Conservation (phyloP, 2,329 filamentous ascomycete genomes). For the Alternaria sp. region DNA sequence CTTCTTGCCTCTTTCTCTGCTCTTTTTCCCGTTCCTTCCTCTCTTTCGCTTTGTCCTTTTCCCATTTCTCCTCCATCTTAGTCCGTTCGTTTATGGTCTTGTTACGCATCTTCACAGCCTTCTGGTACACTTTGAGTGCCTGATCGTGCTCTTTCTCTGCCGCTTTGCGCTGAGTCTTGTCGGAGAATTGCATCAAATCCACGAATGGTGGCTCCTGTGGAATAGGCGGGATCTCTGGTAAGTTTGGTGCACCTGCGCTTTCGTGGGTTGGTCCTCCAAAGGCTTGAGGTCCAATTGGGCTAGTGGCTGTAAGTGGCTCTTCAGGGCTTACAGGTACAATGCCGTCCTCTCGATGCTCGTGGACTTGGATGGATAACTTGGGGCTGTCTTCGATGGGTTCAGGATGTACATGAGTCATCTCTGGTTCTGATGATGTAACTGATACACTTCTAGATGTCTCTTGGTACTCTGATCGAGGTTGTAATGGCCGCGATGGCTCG, state of each 20-base stretch:
- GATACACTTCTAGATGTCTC: slow-evolving; percentile 17
- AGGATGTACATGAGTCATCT: slow-evolving; percentile 22
- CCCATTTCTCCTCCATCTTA: slow-evolving; percentile 62
- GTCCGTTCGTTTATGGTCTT: slow-evolving; percentile 70
- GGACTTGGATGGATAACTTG: slow-evolving; percentile 58
- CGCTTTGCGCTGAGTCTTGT: slow-evolving; percentile 72
- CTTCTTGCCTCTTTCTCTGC: slow-evolving; percentile 34
- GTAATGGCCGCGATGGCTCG: background rate
- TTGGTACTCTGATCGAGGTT: slow-evolving; percentile 3
- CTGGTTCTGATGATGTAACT: slow-evolving; percentile 22
- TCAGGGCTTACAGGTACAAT: slow-evolving; percentile 41
- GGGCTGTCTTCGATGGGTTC: slow-evolving; percentile 46
- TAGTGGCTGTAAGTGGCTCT: slow-evolving; percentile 36
- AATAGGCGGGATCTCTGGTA: slow-evolving; percentile 60
- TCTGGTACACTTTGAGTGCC: slow-evolving; percentile 70
- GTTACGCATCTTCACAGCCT: slow-evolving; percentile 72
- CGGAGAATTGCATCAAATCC: slow-evolving; percentile 66
- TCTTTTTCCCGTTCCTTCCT: slow-evolving; percentile 30
- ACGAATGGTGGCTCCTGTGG: slow-evolving; percentile 66
- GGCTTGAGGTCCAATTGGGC: slow-evolving; percentile 11
- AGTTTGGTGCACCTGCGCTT: slow-evolving; percentile 20
- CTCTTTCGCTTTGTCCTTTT: slow-evolving; percentile 33
- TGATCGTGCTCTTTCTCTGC: slow-evolving; percentile 74
- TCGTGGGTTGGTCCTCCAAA: slow-evolving; percentile 5
- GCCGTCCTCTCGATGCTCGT: slow-evolving; percentile 55